phyloP scores from a whole-genome alignment of 805 yeast genomes.

The Candida boleticola region DNA sequence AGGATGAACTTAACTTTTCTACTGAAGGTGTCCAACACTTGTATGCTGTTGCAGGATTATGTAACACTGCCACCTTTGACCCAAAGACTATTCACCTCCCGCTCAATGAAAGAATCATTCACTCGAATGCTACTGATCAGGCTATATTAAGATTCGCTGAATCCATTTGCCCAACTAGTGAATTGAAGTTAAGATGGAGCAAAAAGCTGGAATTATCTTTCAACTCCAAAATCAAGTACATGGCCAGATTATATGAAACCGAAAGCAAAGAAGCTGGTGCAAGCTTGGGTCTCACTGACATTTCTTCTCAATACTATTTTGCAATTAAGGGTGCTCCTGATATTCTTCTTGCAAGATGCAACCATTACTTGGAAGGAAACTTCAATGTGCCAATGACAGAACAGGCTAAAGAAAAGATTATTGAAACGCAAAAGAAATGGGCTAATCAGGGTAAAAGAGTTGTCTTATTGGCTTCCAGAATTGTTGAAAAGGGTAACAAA shows the following conservation, averaged over 20 bases:
- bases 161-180: constrained; percentile 11
- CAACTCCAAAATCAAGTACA: constrained; percentile 46
- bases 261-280: constrained; percentile 2
- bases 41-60: constrained; percentile 28
- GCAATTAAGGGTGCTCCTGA: constrained; percentile 49
- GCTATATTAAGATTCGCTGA: constrained; percentile 40
- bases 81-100: constrained; percentile 3
- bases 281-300: constrained; percentile 9
- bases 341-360: constrained; percentile 32
- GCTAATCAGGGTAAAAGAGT: constrained; percentile 37
- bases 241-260: constrained; percentile 31
- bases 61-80: constrained; percentile 33
- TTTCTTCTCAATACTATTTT: constrained; percentile 15
- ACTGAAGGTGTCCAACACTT: constrained; percentile 8
- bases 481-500: constrained; percentile 12
- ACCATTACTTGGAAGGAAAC: constrained; percentile 14
- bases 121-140: constrained; percentile 50
- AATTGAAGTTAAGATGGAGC: constrained; percentile 17
- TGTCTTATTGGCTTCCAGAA: constrained; percentile 25
- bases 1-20: constrained; percentile 12
- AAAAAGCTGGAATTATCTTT: constrained; percentile 34
- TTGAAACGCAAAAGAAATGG: constrained; percentile 31
- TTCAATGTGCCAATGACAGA: constrained; percentile 17
- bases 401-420: constrained; percentile 15
- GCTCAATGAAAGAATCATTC: constrained; percentile 18